phyloP scores from a whole-genome alignment of 108 stramenopile species.

The Cyclotella baltica region DNA sequence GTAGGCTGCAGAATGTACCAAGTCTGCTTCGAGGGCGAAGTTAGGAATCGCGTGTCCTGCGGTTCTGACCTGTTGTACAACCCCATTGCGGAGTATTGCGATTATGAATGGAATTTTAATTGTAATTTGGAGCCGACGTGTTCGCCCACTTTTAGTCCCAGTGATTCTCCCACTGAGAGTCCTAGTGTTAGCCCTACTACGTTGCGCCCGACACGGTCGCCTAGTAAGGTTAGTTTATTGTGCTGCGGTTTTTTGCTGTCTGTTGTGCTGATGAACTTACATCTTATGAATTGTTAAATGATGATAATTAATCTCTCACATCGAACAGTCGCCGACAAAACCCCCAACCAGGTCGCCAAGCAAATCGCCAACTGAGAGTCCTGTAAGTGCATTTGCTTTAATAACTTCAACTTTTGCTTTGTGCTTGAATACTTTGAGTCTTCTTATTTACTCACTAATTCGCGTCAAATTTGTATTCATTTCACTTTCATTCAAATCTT shows the following conservation, averaged over 20 bases:
- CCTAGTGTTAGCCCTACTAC: not conserved
- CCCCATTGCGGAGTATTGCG: constrained; percentile 6
- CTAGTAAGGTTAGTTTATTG: not conserved
- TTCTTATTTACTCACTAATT: not conserved
- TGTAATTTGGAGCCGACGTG: constrained; percentile 18
- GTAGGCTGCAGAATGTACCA: not conserved
- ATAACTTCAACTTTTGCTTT: not conserved
- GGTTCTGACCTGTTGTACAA: constrained; percentile 5
- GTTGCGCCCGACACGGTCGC: not conserved
- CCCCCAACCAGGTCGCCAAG: not conserved
- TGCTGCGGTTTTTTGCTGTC: not conserved
- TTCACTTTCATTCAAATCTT: too few relatives aligned
- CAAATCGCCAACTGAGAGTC: not conserved
- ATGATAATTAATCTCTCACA: not conserved
- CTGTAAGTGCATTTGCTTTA: not conserved
- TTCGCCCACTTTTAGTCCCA: constrained; percentile 11
- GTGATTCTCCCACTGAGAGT: not conserved
- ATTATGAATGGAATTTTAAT: not conserved
- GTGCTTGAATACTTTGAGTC: too few relatives aligned
- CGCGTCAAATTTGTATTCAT: not conserved
- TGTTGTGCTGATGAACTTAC: not conserved
- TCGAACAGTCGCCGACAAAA: not conserved
- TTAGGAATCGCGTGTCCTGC: not conserved
- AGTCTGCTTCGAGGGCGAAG: constrained; percentile 12
- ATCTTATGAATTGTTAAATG: not conserved